phyloP scores from a whole-genome alignment of 805 yeast species.

The Cephaloascus albidus region DNA sequence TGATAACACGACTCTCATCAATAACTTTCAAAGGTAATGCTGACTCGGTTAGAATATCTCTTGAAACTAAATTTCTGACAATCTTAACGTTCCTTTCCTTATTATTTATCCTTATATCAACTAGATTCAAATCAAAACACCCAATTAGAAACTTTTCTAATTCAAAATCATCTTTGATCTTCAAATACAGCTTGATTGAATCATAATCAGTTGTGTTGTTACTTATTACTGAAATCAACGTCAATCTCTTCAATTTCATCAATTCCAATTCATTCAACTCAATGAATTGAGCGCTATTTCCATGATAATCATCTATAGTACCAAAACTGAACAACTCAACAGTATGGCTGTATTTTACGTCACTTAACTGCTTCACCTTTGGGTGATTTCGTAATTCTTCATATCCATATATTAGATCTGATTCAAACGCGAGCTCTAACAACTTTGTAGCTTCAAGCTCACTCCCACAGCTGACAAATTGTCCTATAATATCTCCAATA shows the following conservation, averaged over 20 bases:
- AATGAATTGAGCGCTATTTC: not conserved
- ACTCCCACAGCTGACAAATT: no score
- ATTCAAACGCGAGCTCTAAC: no score
- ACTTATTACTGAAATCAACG: not conserved
- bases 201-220: not conserved
- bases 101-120: not conserved
- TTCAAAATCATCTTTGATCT: not conserved
- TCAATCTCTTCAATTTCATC: not conserved
- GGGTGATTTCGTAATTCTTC: conserved; percentile 8
- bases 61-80: not conserved
- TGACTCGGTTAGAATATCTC: not conserved
- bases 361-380: conserved; percentile 1
- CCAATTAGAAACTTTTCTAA: not conserved
- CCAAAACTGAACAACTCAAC: conserved; percentile 15
- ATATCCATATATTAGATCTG: conserved; percentile 10
- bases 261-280: not conserved
- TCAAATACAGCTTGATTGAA: not conserved
- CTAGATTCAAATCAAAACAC: not conserved
- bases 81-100: not conserved
- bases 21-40: not conserved
- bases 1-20: not conserved
- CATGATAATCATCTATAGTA: not conserved
- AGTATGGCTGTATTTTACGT: conserved; percentile 7
- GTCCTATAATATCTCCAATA: no score
- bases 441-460: no score